Conservation (phyloP, 345 rosid genomes). For the Salix udensis region DNA sequence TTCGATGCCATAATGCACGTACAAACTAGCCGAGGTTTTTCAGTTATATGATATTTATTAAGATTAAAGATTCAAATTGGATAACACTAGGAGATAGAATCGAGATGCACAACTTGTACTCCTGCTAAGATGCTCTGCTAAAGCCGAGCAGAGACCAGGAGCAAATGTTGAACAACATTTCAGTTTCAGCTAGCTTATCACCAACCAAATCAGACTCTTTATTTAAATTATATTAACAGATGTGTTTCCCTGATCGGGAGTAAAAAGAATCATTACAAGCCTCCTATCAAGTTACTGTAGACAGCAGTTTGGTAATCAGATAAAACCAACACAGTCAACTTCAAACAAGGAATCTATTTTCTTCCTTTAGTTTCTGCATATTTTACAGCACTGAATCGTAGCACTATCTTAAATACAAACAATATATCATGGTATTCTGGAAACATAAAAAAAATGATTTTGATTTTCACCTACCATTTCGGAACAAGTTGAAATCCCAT, state of each 20-base stretch:
- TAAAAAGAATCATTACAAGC: constrained; percentile 11
- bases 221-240: background rate
- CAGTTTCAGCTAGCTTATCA: background rate
- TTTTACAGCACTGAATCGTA: constrained; percentile 29
- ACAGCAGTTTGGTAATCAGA: background rate
- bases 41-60: background rate
- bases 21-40: background rate
- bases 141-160: background rate
- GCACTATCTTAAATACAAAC: constrained; percentile 46
- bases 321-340: background rate
- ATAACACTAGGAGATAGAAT: background rate
- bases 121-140: background rate
- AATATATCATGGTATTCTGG: constrained; percentile 19
- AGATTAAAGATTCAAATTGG: background rate
- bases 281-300: background rate
- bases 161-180: background rate
- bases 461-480: constrained; percentile 42
- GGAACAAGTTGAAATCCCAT: constrained; percentile 79
- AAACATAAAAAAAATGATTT: background rate
- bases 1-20: background rate
- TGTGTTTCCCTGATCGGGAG: background rate
- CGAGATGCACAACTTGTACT: background rate
- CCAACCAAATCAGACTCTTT: background rate
- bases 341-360: constrained; percentile 21
- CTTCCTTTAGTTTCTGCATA: constrained; percentile 14